phyloP scores from a whole-genome alignment of 129 eudicot species.

The Gnaphalium uliginosum region DNA sequence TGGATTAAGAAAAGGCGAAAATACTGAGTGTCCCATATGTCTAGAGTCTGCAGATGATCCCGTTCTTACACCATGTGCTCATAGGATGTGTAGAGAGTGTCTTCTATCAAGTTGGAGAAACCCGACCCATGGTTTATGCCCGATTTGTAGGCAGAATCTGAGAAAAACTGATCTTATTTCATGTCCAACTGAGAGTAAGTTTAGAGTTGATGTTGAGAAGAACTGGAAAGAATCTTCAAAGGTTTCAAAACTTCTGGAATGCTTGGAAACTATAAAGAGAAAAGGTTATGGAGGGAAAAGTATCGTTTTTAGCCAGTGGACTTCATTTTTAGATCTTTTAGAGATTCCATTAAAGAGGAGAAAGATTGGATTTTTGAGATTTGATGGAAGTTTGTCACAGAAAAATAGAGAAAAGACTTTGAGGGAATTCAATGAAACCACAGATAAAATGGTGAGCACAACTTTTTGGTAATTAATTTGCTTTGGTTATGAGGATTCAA shows the following conservation, averaged over 20 bases:
- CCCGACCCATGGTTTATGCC: slow-evolving; percentile 61
- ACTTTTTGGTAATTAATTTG: neutral
- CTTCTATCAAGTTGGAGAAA: slow-evolving; percentile 73
- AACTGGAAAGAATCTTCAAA: slow-evolving; percentile 87
- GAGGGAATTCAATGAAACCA: slow-evolving; percentile 70
- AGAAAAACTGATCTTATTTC: slow-evolving; percentile 67
- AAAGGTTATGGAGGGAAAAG: slow-evolving; percentile 71
- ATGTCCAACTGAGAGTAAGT: slow-evolving; percentile 61
- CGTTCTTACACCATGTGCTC: slow-evolving; percentile 85
- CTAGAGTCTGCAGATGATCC: slow-evolving; percentile 91
- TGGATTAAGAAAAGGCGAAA: slow-evolving; percentile 57
- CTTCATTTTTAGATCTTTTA: slow-evolving; percentile 77
- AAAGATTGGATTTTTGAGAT: slow-evolving; percentile 62
- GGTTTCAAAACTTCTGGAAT: slow-evolving; percentile 58
- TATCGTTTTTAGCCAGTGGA: slow-evolving; percentile 90
- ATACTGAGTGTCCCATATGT: slow-evolving; percentile 80
- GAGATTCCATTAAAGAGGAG: slow-evolving; percentile 70
- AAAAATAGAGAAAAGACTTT: slow-evolving; percentile 66
- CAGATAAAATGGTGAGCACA: slow-evolving; percentile 59
- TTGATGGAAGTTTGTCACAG: slow-evolving; percentile 77
- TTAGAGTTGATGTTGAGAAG: slow-evolving; percentile 68
- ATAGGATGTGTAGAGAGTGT: slow-evolving; percentile 86
- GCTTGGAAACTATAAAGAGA: slow-evolving; percentile 46
- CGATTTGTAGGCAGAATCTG: slow-evolving; percentile 69
- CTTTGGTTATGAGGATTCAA: neutral